A percentile compares a stretch with the other conserved stretches of the same genome.
Evolutionary conservation across 345 rosid genomes (phyloP).

Genomic region (Aquilaria yunnanensis): DNA sequence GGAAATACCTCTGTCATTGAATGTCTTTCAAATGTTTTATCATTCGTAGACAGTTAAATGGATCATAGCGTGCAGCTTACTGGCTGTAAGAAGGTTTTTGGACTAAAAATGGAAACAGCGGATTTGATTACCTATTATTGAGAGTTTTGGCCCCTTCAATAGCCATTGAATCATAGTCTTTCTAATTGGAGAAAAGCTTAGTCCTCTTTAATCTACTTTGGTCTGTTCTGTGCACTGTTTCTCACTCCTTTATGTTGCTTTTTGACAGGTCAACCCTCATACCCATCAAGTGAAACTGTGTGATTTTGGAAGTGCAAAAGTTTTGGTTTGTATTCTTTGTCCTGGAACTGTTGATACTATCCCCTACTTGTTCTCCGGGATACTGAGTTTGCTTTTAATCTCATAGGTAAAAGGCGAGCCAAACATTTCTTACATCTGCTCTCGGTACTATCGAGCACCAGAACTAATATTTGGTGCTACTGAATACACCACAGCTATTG

Average conservation of each 20-base stretch:
- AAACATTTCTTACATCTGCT: slow-evolving; percentile 60
- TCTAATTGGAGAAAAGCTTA: too few relatives aligned
- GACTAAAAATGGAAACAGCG: too few relatives aligned
- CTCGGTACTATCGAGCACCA: slow-evolving; percentile 60
- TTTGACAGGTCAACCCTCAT: slow-evolving; percentile 53
- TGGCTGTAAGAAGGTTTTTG: too few relatives aligned
- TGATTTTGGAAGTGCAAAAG: slow-evolving; percentile 73
- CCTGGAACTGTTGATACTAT: neutral
- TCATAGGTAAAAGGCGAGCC: slow-evolving; percentile 64
- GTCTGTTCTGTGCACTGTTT: neutral
- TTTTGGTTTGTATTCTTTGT: slow-evolving; percentile 27
- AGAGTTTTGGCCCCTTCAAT: too few relatives aligned
- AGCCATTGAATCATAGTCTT: too few relatives aligned
- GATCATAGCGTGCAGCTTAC: too few relatives aligned
- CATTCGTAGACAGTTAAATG: too few relatives aligned
- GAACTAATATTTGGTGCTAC: slow-evolving; percentile 72
- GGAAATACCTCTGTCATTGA: too few relatives aligned
- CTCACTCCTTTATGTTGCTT: neutral
- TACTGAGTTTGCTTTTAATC: neutral
- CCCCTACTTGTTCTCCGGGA: neutral
- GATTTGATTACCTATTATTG: too few relatives aligned
- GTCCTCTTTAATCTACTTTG: neutral
- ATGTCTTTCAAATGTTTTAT: too few relatives aligned
- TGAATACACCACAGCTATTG: slow-evolving; percentile 60
- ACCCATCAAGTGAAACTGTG: slow-evolving; percentile 57